These are phyloP conservation scores for Ascodesmis nigricans DNA, from an alignment of 495 filamentous ascomycete species.

Conservation along the genomic window DNA sequence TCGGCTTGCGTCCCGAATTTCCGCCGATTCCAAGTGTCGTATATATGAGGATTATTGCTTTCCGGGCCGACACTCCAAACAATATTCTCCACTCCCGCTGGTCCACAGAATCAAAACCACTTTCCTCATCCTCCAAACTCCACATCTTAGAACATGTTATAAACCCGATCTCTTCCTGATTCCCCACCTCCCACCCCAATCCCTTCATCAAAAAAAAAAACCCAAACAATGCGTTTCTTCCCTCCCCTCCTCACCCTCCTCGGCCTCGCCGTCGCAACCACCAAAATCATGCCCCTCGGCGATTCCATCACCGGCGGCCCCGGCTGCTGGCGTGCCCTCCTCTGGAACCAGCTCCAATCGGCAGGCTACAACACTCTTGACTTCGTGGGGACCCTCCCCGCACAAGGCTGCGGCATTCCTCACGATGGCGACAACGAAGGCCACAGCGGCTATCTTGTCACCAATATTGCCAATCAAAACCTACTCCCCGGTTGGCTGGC, in stretches of 20 bases:
- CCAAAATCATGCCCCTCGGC: conserved; percentile 24
- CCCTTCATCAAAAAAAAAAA: too few species aligned
- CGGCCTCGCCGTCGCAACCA: conserved; percentile 9
- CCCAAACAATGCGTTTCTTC: too few species aligned
- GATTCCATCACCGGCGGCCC: conserved; percentile 26
- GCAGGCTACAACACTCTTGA: conserved; percentile 22
- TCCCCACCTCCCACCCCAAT: too few species aligned
- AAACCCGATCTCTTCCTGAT: too few species aligned
- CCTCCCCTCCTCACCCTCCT: conserved; percentile 1
- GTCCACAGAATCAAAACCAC: too few species aligned
- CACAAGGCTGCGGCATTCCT: conserved; percentile 23
- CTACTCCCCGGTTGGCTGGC: conserved; percentile 26
- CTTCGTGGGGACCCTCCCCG: conserved; percentile 24
- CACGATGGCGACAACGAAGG: conserved; percentile 30
- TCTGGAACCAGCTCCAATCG: conserved; percentile 22
- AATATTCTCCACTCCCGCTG: too few species aligned
- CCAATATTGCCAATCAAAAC: conserved; percentile 24
- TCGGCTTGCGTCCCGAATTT: too few species aligned
- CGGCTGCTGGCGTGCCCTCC: conserved; percentile 26
- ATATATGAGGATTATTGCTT: too few species aligned
- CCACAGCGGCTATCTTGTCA: conserved; percentile 26
- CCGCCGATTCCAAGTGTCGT: too few species aligned
- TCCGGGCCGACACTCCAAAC: too few species aligned
- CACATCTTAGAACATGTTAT: too few species aligned
- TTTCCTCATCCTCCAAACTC: too few species aligned